Base-by-base conservation (phyloP, 108 stramenopile species). In the Fragilariopsis cylindrus region DNA sequence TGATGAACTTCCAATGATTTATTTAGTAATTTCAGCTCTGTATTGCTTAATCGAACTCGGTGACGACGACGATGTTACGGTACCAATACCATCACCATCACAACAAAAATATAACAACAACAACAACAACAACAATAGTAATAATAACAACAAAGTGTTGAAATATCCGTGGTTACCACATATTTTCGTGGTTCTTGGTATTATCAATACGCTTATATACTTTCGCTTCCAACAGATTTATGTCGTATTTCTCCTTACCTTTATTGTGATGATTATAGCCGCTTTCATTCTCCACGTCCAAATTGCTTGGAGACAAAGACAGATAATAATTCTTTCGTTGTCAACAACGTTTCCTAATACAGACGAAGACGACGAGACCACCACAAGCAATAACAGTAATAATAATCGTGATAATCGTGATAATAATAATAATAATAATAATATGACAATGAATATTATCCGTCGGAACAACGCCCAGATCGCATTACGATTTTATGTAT, bases 1-100 rank as follows among this genome's bases (percentile, higher is more conserved):
- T 64, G 81, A 82, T 67, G 81, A 82, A 56, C 57, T 82, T 11
- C 81, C 81, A 4, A 82, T 82, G 81, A 69, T 82, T 44, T 82
- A 78, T 70, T 55, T 82, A 42, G 55, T 63, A 44, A 63, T 63
- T 4, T 42, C 62, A 9, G 62, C 39, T 3, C 0, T 63, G 8
- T 63, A 63, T 44, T 63, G 62, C 2, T 63, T 42, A 42, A 42
- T 63, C 0, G 62, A 63, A n/a, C 43, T 45, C 62, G 62, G 45
- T 2, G 16, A 42, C 21, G 7, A 41, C 41, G 13, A 62, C 18
- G 75, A 81, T 48, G 66, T 62, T 19, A 74, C 4, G 30, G 65
- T 13, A 16, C 70, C 19, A 5, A 62, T 6, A 55, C 71, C 12
- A 66, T 73, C 54, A 30, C 30, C 30, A 30, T 30, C 30, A 30